phyloP scores from a whole-genome alignment of 164 flowering plant species.

The Warburgia ugandensis region DNA sequence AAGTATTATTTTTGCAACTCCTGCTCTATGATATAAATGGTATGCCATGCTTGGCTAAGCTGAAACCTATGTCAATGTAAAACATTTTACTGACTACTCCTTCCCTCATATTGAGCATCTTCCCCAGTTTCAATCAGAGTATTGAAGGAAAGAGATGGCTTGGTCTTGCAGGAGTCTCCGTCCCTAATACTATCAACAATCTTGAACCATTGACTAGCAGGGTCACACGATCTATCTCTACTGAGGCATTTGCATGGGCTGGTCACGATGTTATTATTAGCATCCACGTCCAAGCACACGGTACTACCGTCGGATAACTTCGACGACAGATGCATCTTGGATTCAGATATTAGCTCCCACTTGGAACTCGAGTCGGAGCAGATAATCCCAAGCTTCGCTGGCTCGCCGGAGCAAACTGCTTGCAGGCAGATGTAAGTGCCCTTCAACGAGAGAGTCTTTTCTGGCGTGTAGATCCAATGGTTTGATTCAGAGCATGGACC shows the following conservation, averaged over 20 bases:
- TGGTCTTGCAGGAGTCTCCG: neutral
- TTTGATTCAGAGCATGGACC: slow-evolving; percentile 8
- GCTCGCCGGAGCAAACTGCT: slow-evolving; percentile 3
- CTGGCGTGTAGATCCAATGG: slow-evolving; percentile 10
- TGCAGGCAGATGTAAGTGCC: slow-evolving; percentile 8
- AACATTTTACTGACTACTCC: no score
- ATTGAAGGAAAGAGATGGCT: no score
- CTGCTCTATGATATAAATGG: no score
- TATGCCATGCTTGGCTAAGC: no score
- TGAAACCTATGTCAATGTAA: no score
- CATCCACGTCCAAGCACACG: slow-evolving; percentile 13
- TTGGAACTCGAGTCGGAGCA: slow-evolving; percentile 4
- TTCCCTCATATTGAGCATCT: no score
- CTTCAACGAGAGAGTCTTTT: neutral
- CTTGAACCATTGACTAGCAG: slow-evolving; percentile 15
- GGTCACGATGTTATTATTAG: slow-evolving; percentile 9
- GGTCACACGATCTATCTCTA: slow-evolving; percentile 6
- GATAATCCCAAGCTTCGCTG: slow-evolving; percentile 8
- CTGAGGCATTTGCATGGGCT: slow-evolving; percentile 11
- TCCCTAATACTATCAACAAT: neutral
- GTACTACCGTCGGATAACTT: slow-evolving; percentile 6
- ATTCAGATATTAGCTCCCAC: slow-evolving; percentile 9
- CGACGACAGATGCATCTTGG: slow-evolving; percentile 14
- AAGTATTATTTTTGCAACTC: no score
- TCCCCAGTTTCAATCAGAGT: no score